Base-by-base conservation (phyloP, 1,284 basidiomycete genomes). In the Trichosporon coremiiforme region DNA sequence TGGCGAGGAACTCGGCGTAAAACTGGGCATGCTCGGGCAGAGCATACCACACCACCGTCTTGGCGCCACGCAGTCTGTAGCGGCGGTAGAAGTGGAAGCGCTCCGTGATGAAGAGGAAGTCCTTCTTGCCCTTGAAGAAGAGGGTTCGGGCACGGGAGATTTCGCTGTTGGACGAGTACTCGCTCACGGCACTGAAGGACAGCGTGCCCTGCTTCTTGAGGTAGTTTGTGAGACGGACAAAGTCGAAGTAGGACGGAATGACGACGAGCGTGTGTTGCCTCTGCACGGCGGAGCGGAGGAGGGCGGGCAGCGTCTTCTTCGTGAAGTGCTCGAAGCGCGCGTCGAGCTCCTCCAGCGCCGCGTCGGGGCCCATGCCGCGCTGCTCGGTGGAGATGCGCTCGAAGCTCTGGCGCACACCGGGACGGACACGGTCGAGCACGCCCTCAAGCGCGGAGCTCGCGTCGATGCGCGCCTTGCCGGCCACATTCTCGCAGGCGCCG, bases 11-110 rank as follows among this genome's bases (percentile, higher is more conserved):
- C 80, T 99, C 97, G 0, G 92, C 88, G 83, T 95, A 98, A 84
- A 94, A 99, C 73, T 91, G 88, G 0, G 93, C 87, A 81, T 98
- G 94, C 67, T 93, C 90, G 0, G 97, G 96, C 29, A 92, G 90
- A 0, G 89, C 90, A 79, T 98, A 99, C 84, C 98, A 99, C 33
- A 98, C 86, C 69, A 98, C 80, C 72, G 97, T 98, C 70, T 91
- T 90, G 66, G 95, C 92, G 8, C 96, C 97, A 75, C 95, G 87
- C 64, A 98, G 88, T 75, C 92, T 93, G 85, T 97, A 97, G 67
- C 93, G 87, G 72, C 93, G 89, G 87, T 95, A 99, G 82, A 99
- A 99, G 83, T 99, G 95, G 86, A 98, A 98, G 22, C 97, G 89
- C 81, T 99, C 97, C 71, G 93, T 98, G 75, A 98, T 86, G 72